These are phyloP conservation scores for Cladorrhinum sp. DNA, from an alignment of 2,329 filamentous ascomycete species.

Conservation along the genomic window DNA sequence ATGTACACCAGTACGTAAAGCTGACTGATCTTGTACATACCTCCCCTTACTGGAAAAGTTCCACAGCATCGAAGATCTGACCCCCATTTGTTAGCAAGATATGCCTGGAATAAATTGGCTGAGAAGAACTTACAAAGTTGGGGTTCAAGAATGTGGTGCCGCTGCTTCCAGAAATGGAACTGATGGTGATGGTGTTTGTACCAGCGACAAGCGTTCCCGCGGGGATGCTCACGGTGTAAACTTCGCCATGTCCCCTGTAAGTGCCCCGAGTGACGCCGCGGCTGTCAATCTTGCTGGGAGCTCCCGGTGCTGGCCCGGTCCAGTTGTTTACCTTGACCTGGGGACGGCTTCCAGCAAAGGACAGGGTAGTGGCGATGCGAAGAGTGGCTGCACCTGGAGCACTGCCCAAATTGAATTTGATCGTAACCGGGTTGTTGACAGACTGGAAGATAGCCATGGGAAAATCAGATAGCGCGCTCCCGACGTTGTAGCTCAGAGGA, in stretches of 20 bases:
- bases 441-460: slow-evolving; percentile 65
- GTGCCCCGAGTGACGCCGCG: slow-evolving; percentile 64
- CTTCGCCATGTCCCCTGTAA: slow-evolving; percentile 61
- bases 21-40: neutral
- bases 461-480: slow-evolving; percentile 52
- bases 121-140: slow-evolving; percentile 44
- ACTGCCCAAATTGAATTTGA: slow-evolving; percentile 55
- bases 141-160: slow-evolving; percentile 55
- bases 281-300: slow-evolving; percentile 61
- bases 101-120: neutral
- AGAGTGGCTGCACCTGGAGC: slow-evolving; percentile 54
- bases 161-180: slow-evolving; percentile 55
- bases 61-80: slow-evolving; percentile 32
- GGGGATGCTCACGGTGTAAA: slow-evolving; percentile 61
- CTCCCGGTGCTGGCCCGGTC: slow-evolving; percentile 45
- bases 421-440: slow-evolving; percentile 58
- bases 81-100: neutral
- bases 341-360: slow-evolving; percentile 59
- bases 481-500: slow-evolving; percentile 59
- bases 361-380: slow-evolving; percentile 62
- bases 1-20: neutral
- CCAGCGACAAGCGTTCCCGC: slow-evolving; percentile 57
- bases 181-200: slow-evolving; percentile 61
- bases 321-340: slow-evolving; percentile 56
- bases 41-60: slow-evolving; percentile 29